A percentile compares a stretch with the other conserved stretches of the same genome.
Evolutionary conservation across 306 rosid genomes (phyloP).

Genomic region (Pyrus communis): DNA sequence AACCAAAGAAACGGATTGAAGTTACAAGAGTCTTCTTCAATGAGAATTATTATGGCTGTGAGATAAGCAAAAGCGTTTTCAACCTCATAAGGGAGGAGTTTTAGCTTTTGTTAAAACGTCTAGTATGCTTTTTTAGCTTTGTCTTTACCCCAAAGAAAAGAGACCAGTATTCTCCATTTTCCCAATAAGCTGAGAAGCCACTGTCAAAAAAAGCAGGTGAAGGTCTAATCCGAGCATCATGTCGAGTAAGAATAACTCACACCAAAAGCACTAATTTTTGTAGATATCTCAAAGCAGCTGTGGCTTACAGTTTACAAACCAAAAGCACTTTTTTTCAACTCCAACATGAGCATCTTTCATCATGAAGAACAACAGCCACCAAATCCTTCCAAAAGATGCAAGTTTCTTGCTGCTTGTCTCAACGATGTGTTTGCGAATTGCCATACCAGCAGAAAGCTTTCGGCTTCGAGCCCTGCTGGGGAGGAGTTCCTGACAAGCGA

Average conservation of each 20-base stretch:
- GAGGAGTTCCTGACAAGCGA: slow-evolving; percentile 48
- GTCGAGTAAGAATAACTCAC: slow-evolving; percentile 8
- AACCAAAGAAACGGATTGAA: not conserved
- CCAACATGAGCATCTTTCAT: slow-evolving; percentile 58
- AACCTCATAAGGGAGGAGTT: slow-evolving; percentile 12
- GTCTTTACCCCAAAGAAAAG: slow-evolving; percentile 72
- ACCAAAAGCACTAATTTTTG: not conserved
- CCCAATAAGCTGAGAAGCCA: slow-evolving; percentile 54
- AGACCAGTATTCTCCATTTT: slow-evolving; percentile 30
- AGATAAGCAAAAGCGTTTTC: slow-evolving; percentile 11
- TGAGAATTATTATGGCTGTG: not conserved
- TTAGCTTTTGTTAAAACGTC: slow-evolving; percentile 26
- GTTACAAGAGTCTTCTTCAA: not conserved
- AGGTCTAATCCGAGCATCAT: slow-evolving; percentile 30
- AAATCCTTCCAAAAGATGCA: slow-evolving; percentile 48
- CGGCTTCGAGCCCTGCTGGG: slow-evolving; percentile 41
- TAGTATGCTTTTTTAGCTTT: slow-evolving; percentile 35
- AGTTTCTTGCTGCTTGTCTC: slow-evolving; percentile 38
- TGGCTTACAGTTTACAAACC: not conserved
- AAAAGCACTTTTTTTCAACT: not conserved
- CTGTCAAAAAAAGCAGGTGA: slow-evolving; percentile 34
- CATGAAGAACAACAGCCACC: slow-evolving; percentile 48
- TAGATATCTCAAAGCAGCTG: slow-evolving; percentile 13
- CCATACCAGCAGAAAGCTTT: slow-evolving; percentile 27
- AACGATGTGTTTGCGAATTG: slow-evolving; percentile 56